A percentile compares a stretch with the other conserved stretches of the same genome.
Conservation (phyloP, 495 filamentous ascomycete species). For the Hypoxylon fuscum region DNA sequence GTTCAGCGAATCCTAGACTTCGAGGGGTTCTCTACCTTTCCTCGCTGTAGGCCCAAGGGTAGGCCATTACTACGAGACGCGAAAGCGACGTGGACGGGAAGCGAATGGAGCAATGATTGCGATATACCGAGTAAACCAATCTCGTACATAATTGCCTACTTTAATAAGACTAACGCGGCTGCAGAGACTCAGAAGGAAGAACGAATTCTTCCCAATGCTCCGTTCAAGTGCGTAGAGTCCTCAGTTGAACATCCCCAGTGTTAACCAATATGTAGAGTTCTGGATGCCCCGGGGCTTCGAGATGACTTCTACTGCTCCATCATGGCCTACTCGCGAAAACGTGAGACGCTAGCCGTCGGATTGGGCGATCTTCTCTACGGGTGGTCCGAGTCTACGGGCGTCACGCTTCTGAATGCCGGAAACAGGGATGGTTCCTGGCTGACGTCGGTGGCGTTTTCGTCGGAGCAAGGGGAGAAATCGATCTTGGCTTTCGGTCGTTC, state of each 20-base stretch:
- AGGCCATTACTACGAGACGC: conserved; percentile 17
- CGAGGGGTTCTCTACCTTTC: conserved; percentile 48
- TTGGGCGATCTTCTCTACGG: conserved; percentile 82
- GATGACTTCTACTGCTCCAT: conserved; percentile 97
- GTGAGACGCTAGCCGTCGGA: conserved; percentile 83
- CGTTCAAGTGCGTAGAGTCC: conserved; percentile 72
- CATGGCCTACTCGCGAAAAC: conserved; percentile 80
- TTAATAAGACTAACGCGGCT: conserved; percentile 1
- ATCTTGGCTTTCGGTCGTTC: conserved; percentile 89
- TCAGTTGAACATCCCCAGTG: neutral
- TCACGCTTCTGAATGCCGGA: conserved; percentile 56
- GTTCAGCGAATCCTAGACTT: conserved; percentile 66
- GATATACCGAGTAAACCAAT: conserved; percentile 58
- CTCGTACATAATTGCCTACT: neutral
- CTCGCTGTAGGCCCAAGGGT: conserved; percentile 33
- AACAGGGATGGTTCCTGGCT: conserved; percentile 58
- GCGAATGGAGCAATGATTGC: conserved; percentile 65
- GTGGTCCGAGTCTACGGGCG: conserved; percentile 77
- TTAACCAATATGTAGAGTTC: conserved; percentile 58
- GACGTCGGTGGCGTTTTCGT: conserved; percentile 90
- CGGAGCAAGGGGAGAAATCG: conserved; percentile 73
- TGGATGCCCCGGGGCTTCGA: conserved; percentile 86
- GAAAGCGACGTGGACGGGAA: conserved; percentile 64
- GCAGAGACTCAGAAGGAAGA: conserved; percentile 29
- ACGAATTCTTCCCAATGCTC: conserved; percentile 68